Percentiles rank a stretch among this genome's conserved stretches.
These are phyloP conservation scores for Metschnikowia baotianmanensis DNA, from an alignment of 805 yeast genomes.

Conservation along the genomic window DNA sequence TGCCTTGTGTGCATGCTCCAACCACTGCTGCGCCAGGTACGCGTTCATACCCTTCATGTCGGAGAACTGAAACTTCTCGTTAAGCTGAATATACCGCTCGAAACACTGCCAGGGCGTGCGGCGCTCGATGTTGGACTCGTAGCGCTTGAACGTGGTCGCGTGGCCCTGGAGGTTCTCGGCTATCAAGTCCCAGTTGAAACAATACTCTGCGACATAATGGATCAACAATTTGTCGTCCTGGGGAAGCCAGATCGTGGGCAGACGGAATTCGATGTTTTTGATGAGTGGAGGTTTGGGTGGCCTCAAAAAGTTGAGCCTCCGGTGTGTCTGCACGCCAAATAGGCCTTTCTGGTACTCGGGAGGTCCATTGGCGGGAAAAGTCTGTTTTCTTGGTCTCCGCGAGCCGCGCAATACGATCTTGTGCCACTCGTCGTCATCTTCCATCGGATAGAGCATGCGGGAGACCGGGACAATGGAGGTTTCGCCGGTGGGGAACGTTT, in stretches of 20 bases:
- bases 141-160: constrained; percentile 56
- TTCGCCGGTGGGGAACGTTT: constrained; percentile 22
- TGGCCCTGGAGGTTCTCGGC: constrained; percentile 72
- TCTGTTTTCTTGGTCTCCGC: background rate
- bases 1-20: constrained; percentile 85
- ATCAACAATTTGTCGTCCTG: constrained; percentile 83
- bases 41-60: constrained; percentile 90
- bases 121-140: constrained; percentile 85
- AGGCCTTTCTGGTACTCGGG: constrained; percentile 55
- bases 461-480: constrained; percentile 55
- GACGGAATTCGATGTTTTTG: constrained; percentile 73
- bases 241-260: constrained; percentile 96
- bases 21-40: constrained; percentile 82
- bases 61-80: constrained; percentile 79
- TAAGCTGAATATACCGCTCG: constrained; percentile 90
- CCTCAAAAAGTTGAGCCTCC: constrained; percentile 61
- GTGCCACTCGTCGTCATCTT: constrained; percentile 62
- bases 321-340: constrained; percentile 49
- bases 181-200: constrained; percentile 91
- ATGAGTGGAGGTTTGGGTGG: constrained; percentile 93
- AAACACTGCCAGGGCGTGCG: constrained; percentile 99
- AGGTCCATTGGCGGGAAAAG: constrained; percentile 17
- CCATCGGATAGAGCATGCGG: constrained; percentile 60
- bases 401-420: constrained; percentile 51
- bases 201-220: constrained; percentile 77